Base-by-base conservation (phyloP, 441 rosid species). In the Bruguiera hainesii region DNA sequence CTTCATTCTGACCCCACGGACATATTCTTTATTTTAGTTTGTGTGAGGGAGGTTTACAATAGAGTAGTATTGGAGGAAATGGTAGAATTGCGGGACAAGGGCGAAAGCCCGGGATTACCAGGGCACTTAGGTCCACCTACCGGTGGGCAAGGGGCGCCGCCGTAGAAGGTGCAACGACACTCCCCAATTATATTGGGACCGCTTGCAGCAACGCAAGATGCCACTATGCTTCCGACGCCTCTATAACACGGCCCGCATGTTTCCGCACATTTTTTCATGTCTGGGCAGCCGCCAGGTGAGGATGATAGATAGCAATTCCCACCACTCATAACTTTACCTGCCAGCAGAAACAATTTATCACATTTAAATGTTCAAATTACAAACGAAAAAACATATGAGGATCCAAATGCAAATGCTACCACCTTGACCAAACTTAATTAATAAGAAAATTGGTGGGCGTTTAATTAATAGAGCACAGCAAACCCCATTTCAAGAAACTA, bases 231-330 rank as follows among this genome's bases (percentile, higher is more conserved):
- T 29, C 84, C 80, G 7, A 75, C 19, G 2, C 78, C 78, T 9
- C 80, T 66, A 31, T 64, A 80, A 23, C 84, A 80, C 1, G 79
- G 79, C 3, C 39, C n/a, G 67, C 84, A 77, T 57, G 60, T 56
- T 61, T 78, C 70, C 19, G 7, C 2, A 68, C 81, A 78, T 57
- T 33, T 11, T 0, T 20, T 7, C 11, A 6, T 18, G 42, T 75
- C 53, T 1, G 78, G 81, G 51, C 84, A 80, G 0, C 84, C 81
- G 1, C 79, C 84, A 0, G 74, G 77, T 3, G 35, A 46, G 16
- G 64, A 69, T 0, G 77, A 72, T 18, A 59, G 20, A 6, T 65
- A 71, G 10, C 7, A 13, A 49, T 77, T 72, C 1, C 9, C 56
- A 2, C 19, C 73, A 5, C 56, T 50, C 60, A 46, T 50, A 31